A percentile compares a stretch with the other conserved stretches of the same genome.
These are phyloP conservation scores for Carex scoparia DNA, from an alignment of 176 grass and related monocot species.

Conservation along the genomic window DNA sequence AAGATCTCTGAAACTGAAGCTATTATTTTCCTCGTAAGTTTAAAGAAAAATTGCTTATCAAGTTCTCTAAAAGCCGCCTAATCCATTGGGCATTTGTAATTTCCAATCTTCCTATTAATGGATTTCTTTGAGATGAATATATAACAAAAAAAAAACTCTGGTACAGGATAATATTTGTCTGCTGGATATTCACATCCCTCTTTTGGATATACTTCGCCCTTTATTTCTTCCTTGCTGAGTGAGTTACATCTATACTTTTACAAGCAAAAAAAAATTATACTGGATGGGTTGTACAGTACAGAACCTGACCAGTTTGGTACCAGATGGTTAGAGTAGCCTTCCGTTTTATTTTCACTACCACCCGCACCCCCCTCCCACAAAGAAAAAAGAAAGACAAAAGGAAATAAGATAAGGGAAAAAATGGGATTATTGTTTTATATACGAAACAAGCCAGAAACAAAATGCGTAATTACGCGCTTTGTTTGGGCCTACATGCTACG, in stretches of 20 bases:
- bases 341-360: neutral
- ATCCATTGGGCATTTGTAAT: neutral
- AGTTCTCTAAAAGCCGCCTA: neutral
- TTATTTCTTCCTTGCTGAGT: slow-evolving; percentile 83
- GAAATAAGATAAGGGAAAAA: neutral
- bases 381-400: neutral
- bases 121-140: neutral
- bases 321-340: neutral
- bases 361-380: neutral
- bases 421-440: neutral
- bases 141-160: slow-evolving; percentile 12
- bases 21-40: slow-evolving; percentile 48
- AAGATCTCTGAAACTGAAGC: slow-evolving; percentile 38
- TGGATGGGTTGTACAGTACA: neutral
- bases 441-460: neutral
- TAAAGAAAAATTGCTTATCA: neutral
- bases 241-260: slow-evolving; percentile 20
- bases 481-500: neutral
- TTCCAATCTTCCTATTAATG: neutral
- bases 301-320: neutral
- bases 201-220: slow-evolving; percentile 77
- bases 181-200: slow-evolving; percentile 66
- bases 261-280: neutral
- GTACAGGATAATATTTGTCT: slow-evolving; percentile 55
- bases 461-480: neutral